Percentiles rank a stretch among this genome's conserved stretches.
Evolutionary conservation across 2,329 filamentous ascomycete genomes (phyloP).

Genomic region (Stromatinia cepivora): DNA sequence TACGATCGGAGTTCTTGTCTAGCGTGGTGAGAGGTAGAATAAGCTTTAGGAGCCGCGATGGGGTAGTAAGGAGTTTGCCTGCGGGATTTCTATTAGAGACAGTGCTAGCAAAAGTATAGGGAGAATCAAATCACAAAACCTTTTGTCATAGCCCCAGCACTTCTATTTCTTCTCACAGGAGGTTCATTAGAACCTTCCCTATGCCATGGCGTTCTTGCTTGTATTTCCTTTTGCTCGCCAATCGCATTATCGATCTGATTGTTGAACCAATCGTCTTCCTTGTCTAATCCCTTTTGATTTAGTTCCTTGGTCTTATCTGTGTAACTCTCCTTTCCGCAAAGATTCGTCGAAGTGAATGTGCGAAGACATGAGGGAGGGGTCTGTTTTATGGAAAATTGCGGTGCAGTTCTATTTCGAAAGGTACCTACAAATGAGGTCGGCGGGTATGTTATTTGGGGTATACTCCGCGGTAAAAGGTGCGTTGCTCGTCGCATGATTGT

Average conservation of each 20-base stretch:
- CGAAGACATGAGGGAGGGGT: neutral
- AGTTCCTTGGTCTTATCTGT: conserved; percentile 28
- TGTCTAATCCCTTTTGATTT: conserved; percentile 36
- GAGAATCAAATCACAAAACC: conserved; percentile 44
- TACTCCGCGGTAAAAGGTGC: conserved; percentile 18
- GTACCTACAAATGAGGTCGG: neutral
- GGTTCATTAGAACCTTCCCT: conserved; percentile 58
- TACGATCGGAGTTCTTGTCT: conserved; percentile 59
- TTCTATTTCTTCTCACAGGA: conserved; percentile 51
- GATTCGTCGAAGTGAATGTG: conserved; percentile 3
- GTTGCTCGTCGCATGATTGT: conserved; percentile 19
- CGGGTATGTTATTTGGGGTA: neutral
- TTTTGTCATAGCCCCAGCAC: conserved; percentile 61
- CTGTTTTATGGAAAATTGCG: neutral
- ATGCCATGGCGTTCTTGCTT: conserved; percentile 65
- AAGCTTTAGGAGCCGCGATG: conserved; percentile 40
- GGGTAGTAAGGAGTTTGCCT: conserved; percentile 80
- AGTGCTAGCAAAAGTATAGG: neutral
- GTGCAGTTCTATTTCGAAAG: conserved; percentile 10
- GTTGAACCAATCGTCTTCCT: conserved; percentile 42
- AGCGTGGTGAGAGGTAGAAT: conserved; percentile 48
- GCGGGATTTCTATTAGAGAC: neutral
- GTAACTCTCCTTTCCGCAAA: conserved; percentile 17
- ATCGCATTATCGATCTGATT: conserved; percentile 43
- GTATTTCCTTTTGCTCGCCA: conserved; percentile 52